These are phyloP conservation scores for Megacollybia marginata DNA, from an alignment of 768 basidiomycete genomes.

Conservation along the genomic window DNA sequence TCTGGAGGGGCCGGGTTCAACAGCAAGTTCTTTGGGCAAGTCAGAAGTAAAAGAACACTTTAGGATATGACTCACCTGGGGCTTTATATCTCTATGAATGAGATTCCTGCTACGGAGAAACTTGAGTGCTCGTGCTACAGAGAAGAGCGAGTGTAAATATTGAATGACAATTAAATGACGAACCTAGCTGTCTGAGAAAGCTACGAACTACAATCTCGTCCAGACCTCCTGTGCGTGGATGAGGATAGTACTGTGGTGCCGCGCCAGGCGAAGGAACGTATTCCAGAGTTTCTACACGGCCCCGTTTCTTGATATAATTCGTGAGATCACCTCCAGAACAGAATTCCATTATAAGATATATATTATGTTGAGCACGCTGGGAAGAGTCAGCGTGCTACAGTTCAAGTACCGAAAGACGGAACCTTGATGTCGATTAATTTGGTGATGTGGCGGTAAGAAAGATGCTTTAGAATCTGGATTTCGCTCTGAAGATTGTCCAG, in stretches of 20 bases:
- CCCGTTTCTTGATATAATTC: conserved; percentile 97
- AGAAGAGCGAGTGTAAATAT: not conserved
- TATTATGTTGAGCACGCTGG: conserved; percentile 67
- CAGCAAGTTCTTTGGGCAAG: conserved; percentile 69
- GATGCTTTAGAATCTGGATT: conserved; percentile 91
- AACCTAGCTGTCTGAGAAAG: conserved; percentile 86
- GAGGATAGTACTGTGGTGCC: conserved; percentile 79
- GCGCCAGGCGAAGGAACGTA: conserved; percentile 66
- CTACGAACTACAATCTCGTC: conserved; percentile 87
- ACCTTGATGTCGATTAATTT: conserved; percentile 91
- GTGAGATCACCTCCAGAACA: conserved; percentile 96
- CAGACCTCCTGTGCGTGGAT: conserved; percentile 85
- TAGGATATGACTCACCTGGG: conserved; percentile 48
- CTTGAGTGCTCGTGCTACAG: conserved; percentile 81
- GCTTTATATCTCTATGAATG: conserved; percentile 97
- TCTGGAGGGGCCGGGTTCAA: conserved; percentile 74
- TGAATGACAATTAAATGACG: conserved; percentile 13
- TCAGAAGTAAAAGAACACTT: not conserved
- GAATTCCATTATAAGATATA: conserved; percentile 96
- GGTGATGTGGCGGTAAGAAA: conserved; percentile 91
- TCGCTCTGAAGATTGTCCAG: conserved; percentile 98
- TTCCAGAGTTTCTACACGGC: conserved; percentile 82
- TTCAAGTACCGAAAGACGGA: conserved; percentile 11
- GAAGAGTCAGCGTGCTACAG: not conserved
- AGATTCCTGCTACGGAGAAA: conserved; percentile 85